A percentile compares a stretch with the other conserved stretches of the same genome.
Conservation (phyloP, 2,329 filamentous ascomycete genomes). For the Fusarium sterilihyphosum region DNA sequence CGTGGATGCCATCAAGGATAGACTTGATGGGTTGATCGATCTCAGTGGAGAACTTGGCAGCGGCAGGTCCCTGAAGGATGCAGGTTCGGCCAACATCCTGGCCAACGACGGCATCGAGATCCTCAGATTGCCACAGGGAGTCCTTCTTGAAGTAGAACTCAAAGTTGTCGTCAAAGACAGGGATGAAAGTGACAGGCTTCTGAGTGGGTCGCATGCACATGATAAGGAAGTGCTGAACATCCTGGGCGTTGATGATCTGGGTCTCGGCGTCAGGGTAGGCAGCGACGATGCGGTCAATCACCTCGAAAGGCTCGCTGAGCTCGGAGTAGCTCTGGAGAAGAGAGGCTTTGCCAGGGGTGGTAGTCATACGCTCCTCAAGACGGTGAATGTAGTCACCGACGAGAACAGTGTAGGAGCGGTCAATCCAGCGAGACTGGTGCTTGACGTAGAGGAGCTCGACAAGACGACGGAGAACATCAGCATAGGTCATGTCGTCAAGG, state of each 20-base stretch:
- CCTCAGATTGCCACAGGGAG: slow-evolving; percentile 98
- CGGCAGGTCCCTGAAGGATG: slow-evolving; percentile 94
- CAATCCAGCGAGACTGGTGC: slow-evolving; percentile 92
- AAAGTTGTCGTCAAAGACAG: slow-evolving; percentile 94
- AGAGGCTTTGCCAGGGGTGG: slow-evolving; percentile 75
- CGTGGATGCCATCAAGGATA: slow-evolving; percentile 90
- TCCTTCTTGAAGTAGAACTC: slow-evolving; percentile 99
- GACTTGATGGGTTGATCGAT: slow-evolving; percentile 95
- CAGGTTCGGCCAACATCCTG: slow-evolving; percentile 97
- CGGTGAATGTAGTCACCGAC: slow-evolving; percentile 97
- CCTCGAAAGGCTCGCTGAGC: slow-evolving; percentile 81
- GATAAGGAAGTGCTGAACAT: slow-evolving; percentile 95
- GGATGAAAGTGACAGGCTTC: slow-evolving; percentile 97
- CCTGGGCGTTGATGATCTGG: slow-evolving; percentile 97
- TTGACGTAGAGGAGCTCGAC: slow-evolving; percentile 92
- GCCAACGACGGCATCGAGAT: slow-evolving; percentile 92
- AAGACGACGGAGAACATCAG: slow-evolving; percentile 85
- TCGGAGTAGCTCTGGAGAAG: slow-evolving; percentile 91
- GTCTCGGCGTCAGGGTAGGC: slow-evolving; percentile 86
- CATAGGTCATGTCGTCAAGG: slow-evolving; percentile 95
- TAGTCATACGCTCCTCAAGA: slow-evolving; percentile 94
- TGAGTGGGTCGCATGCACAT: slow-evolving; percentile 91
- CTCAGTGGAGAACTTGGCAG: slow-evolving; percentile 87
- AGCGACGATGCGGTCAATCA: slow-evolving; percentile 81
- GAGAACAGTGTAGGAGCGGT: slow-evolving; percentile 81